phyloP scores from a whole-genome alignment of 257 asterid species.

The Mentha longifolia region DNA sequence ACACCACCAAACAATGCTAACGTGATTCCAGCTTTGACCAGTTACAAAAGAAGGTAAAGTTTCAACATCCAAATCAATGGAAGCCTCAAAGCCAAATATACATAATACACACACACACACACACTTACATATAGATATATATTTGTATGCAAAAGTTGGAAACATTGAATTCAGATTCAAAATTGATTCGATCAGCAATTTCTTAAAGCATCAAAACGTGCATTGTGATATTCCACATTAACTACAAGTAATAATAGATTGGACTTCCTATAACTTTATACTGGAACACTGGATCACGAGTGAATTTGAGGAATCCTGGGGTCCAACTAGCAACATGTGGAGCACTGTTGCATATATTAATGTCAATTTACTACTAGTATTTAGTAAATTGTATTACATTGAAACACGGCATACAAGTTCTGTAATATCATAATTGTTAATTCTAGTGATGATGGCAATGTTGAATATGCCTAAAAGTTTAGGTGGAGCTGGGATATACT shows the following conservation, averaged over 20 bases:
- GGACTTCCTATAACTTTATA: not conserved
- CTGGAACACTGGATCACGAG: too few species aligned
- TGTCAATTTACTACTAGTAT: not conserved
- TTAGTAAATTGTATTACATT: not conserved
- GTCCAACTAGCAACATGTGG: slow-evolving; percentile 17
- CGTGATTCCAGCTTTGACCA: slow-evolving; percentile 80
- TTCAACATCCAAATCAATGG: slow-evolving; percentile 7
- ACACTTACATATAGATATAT: not conserved
- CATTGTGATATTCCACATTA: slow-evolving; percentile 7
- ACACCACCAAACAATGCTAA: slow-evolving; percentile 89
- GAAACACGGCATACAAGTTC: slow-evolving; percentile 10
- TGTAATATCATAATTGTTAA: slow-evolving; percentile 20
- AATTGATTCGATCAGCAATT: not conserved
- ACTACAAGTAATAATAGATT: slow-evolving; percentile 4
- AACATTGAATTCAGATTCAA: not conserved
- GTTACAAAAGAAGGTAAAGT: slow-evolving; percentile 20
- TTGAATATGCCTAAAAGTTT: slow-evolving; percentile 15
- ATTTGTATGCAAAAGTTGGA: slow-evolving; percentile 2
- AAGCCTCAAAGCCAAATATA: slow-evolving; percentile 22
- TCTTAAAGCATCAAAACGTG: slow-evolving; percentile 1
- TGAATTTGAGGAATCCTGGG: slow-evolving; percentile 20
- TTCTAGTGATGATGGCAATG: slow-evolving; percentile 13
- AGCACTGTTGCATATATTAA: slow-evolving; percentile 12
- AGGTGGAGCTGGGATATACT: slow-evolving; percentile 4
- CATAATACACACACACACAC: slow-evolving; percentile 9